Conservation (phyloP, 176 grass and related monocot genomes). For the Phoenix dactylifera region DNA sequence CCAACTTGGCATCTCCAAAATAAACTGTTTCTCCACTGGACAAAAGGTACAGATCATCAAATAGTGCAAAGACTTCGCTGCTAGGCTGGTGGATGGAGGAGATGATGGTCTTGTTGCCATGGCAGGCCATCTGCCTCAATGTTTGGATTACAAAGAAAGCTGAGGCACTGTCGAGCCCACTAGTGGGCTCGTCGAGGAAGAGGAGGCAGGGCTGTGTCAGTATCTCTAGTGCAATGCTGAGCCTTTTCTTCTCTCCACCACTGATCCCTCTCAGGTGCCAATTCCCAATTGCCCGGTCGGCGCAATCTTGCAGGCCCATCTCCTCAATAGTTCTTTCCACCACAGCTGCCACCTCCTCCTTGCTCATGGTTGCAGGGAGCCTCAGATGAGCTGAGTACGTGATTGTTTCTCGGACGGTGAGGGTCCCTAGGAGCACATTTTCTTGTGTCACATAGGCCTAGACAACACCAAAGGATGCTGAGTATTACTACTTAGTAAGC, state of each 20-base stretch:
- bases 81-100: slow-evolving; percentile 96
- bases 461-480: no score
- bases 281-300: slow-evolving; percentile 55
- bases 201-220: slow-evolving; percentile 68
- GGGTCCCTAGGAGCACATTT: slow-evolving; percentile 74
- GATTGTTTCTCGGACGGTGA: slow-evolving; percentile 75
- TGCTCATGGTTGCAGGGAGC: slow-evolving; percentile 51
- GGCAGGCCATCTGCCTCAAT: slow-evolving; percentile 61
- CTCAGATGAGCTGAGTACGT: slow-evolving; percentile 78
- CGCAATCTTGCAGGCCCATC: slow-evolving; percentile 85
- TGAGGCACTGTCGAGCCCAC: slow-evolving; percentile 63
- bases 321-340: slow-evolving; percentile 67
- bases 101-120: slow-evolving; percentile 67
- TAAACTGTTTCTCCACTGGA: slow-evolving; percentile 81
- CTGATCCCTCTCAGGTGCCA: slow-evolving; percentile 95
- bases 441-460: slow-evolving; percentile 97
- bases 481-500: background rate
- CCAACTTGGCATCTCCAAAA: slow-evolving; percentile 73
- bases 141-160: slow-evolving; percentile 92
- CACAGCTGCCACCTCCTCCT: slow-evolving; percentile 38
- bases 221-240: slow-evolving; percentile 90
- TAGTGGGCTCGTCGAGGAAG: slow-evolving; percentile 68
- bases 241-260: slow-evolving; percentile 91
- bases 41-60: slow-evolving; percentile 83
- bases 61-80: slow-evolving; percentile 81